phyloP scores from a whole-genome alignment of 2,329 filamentous ascomycete genomes.

The Ophiocordyceps unilateralis region DNA sequence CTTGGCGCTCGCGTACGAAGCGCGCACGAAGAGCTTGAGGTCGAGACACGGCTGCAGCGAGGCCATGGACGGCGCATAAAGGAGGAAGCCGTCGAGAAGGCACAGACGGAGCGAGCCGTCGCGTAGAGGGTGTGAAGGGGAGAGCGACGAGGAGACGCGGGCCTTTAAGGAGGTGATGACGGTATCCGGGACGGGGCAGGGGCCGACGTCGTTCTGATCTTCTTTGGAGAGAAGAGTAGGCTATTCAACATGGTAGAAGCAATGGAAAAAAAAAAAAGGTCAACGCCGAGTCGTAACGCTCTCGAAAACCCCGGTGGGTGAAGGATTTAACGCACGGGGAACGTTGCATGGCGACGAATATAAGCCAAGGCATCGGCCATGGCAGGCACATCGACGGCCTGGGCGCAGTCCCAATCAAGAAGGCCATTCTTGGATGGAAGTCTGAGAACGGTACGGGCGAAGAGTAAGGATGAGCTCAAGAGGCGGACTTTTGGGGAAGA shows the following conservation, averaged over 20 bases:
- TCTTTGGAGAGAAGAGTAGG: conserved; percentile 23
- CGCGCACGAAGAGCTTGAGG: conserved; percentile 61
- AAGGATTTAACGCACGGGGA: conserved; percentile 28
- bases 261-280: too few relatives aligned
- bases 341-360: conserved; percentile 50
- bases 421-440: conserved; percentile 42
- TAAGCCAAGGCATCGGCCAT: conserved; percentile 52
- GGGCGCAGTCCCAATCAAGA: conserved; percentile 83
- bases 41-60: conserved; percentile 48
- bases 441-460: too few relatives aligned
- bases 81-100: conserved; percentile 75
- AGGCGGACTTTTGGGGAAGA: too few relatives aligned
- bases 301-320: not conserved
- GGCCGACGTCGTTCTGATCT: conserved; percentile 43
- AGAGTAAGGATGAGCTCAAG: not conserved
- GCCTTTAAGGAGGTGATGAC: conserved; percentile 27
- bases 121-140: conserved; percentile 21
- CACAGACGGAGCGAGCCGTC: conserved; percentile 32
- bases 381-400: conserved; percentile 53
- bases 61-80: conserved; percentile 45
- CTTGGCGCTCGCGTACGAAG: conserved; percentile 46
- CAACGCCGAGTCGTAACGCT: too few relatives aligned
- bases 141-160: conserved; percentile 29
- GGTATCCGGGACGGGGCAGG: conserved; percentile 30
- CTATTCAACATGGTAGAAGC: conserved; percentile 6